These are phyloP conservation scores for Tuber magnatum DNA, from an alignment of 495 filamentous ascomycete genomes.

Conservation along the genomic window DNA sequence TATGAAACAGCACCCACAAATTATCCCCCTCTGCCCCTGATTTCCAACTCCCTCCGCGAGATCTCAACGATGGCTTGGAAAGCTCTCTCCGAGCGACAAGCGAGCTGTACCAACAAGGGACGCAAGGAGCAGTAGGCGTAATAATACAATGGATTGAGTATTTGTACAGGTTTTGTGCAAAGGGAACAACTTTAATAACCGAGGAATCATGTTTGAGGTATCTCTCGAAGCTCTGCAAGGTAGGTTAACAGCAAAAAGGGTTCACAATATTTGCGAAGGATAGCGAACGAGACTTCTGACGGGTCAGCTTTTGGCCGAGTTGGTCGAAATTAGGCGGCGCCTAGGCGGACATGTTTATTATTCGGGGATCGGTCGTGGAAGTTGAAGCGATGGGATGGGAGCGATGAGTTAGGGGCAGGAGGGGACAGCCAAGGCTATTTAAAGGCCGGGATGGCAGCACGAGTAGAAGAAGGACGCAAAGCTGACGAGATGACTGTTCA, in stretches of 20 bases:
- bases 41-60: slow-evolving; percentile 5
- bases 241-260: slow-evolving; percentile 8
- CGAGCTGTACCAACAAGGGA: slow-evolving; percentile 18
- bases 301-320: slow-evolving; percentile 22
- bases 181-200: slow-evolving; percentile 50
- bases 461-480: neutral
- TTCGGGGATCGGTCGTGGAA: neutral
- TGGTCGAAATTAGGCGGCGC: neutral
- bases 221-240: neutral
- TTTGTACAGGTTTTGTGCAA: slow-evolving; percentile 49
- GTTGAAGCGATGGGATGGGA: neutral
- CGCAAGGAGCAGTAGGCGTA: slow-evolving; percentile 30
- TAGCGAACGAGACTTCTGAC: slow-evolving; percentile 8
- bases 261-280: slow-evolving; percentile 1
- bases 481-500: neutral
- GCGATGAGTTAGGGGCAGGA: neutral
- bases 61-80: slow-evolving; percentile 8
- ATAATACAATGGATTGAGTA: slow-evolving; percentile 45
- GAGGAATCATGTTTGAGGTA: slow-evolving; percentile 55
- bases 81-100: neutral
- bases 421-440: neutral
- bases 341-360: slow-evolving; percentile 30
- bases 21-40: slow-evolving; percentile 12
- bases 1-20: neutral
- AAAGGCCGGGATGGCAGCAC: neutral